Evolutionary conservation across 1,284 basidiomycete genomes (phyloP).

Genomic region (Ceraceosorus bombacis): DNA sequence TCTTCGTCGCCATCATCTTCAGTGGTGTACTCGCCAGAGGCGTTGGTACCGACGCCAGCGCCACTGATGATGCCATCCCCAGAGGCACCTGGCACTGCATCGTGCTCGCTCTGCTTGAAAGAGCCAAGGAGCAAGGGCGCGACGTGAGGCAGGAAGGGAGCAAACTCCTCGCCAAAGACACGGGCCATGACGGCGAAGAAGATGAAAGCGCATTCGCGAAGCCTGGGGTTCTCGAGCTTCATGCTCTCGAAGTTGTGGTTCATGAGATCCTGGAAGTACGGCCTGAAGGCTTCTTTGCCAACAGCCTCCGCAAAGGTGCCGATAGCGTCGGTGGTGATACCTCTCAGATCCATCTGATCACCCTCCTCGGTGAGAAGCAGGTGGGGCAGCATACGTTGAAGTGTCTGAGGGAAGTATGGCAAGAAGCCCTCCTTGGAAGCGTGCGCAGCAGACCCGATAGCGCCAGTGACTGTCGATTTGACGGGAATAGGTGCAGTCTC

Average conservation of each 20-base stretch:
- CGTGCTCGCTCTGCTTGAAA: conserved; percentile 65
- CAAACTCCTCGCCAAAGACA: conserved; percentile 91
- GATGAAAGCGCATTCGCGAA: conserved; percentile 93
- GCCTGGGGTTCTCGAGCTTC: conserved; percentile 71
- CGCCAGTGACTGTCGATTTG: conserved; percentile 93
- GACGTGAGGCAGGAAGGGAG: conserved; percentile 74
- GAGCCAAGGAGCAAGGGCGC: conserved; percentile 78
- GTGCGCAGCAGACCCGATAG: conserved; percentile 95
- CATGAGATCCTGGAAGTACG: conserved; percentile 94
- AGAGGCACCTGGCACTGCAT: conserved; percentile 47
- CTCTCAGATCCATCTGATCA: conserved; percentile 80
- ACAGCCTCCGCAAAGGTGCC: conserved; percentile 97
- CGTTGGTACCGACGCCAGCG: conserved; percentile 60
- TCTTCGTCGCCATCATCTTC: conserved; percentile 55
- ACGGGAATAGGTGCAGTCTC: conserved; percentile 76
- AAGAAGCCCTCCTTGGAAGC: conserved; percentile 88
- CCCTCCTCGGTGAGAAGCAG: conserved; percentile 72
- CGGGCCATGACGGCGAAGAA: conserved; percentile 98
- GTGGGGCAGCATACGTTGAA: conserved; percentile 75
- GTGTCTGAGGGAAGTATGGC: conserved; percentile 90
- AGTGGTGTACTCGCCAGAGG: conserved; percentile 58
- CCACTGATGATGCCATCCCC: conserved; percentile 45
- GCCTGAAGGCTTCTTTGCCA: conserved; percentile 85
- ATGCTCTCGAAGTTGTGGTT: conserved; percentile 85
- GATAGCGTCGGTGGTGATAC: conserved; percentile 95